phyloP scores from a whole-genome alignment of 352 stramenopile genomes.

The Globisporangium spiculum region DNA sequence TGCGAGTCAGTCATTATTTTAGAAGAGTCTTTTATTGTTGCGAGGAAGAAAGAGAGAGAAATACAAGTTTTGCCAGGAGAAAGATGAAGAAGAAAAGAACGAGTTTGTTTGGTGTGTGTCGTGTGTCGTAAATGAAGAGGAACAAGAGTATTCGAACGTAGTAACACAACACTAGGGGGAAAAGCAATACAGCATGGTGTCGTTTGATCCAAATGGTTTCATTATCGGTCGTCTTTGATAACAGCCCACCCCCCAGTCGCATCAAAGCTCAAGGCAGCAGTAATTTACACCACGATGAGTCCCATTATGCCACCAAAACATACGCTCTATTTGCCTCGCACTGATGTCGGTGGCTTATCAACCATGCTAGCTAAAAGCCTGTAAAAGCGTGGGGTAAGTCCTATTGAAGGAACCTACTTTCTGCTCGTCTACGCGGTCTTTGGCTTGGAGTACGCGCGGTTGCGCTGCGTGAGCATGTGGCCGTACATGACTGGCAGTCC shows the following conservation, averaged over 20 bases:
- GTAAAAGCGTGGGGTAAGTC: neutral
- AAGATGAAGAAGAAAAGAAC: neutral
- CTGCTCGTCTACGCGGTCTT: slow-evolving; percentile 35
- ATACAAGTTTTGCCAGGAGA: neutral
- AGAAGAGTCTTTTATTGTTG: slow-evolving; percentile 2
- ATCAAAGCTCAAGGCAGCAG: neutral
- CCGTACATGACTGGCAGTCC: slow-evolving; percentile 81
- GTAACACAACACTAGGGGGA: neutral
- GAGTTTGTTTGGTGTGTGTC: neutral
- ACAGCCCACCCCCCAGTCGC: neutral
- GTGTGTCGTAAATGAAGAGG: slow-evolving; percentile 3
- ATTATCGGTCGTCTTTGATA: neutral
- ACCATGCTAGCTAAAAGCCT: neutral
- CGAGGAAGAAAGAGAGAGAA: neutral
- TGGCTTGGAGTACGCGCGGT: slow-evolving; percentile 77
- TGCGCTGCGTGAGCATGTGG: slow-evolving; percentile 85
- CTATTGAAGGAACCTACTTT: neutral
- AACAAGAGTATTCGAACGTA: neutral
- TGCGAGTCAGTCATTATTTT: slow-evolving; percentile 6
- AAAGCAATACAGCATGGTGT: slow-evolving; percentile 2
- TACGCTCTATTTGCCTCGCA: neutral
- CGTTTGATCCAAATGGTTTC: neutral
- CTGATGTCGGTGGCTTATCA: neutral
- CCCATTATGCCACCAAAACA: neutral
- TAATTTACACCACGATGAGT: neutral